A percentile compares a stretch with the other conserved stretches of the same genome.
Evolutionary conservation across 768 basidiomycete species (phyloP).

Genomic region (Leccinum obscurum): DNA sequence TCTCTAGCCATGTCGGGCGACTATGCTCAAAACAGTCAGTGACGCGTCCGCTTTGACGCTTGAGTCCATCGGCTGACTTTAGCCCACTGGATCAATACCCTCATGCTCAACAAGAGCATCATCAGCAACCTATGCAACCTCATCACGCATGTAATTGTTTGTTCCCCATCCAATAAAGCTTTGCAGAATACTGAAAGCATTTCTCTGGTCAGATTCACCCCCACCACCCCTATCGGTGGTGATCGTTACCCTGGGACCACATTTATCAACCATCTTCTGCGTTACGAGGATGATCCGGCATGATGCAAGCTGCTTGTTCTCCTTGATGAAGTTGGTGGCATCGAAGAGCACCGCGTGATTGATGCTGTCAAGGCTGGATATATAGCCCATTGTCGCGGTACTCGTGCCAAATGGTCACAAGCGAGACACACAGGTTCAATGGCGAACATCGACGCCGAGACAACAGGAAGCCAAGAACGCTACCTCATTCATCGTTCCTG

Average conservation of each 20-base stretch:
- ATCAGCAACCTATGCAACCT: conserved; percentile 29
- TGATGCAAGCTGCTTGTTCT: conserved; percentile 96
- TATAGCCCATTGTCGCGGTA: too few species aligned
- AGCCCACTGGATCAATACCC: conserved; percentile 33
- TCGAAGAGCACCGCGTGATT: too few species aligned
- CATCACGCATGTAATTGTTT: conserved; percentile 36
- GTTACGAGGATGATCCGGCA: conserved; percentile 94
- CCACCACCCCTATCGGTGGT: conserved; percentile 68
- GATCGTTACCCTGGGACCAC: conserved; percentile 98
- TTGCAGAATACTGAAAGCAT: conserved; percentile 55
- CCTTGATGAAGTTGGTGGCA: too few species aligned
- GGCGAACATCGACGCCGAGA: too few species aligned
- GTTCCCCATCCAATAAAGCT: conserved; percentile 33
- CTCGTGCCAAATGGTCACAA: too few species aligned
- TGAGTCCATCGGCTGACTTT: conserved; percentile 20
- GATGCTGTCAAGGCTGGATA: too few species aligned
- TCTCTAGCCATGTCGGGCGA: conserved; percentile 44
- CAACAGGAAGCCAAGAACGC: too few species aligned
- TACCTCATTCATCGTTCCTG: too few species aligned
- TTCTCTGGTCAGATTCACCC: conserved; percentile 34
- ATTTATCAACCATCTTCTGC: conserved; percentile 97
- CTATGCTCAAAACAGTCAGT: conserved; percentile 45
- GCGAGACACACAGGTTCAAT: too few species aligned
- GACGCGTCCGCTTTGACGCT: conserved; percentile 12
- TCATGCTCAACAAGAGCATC: conserved; percentile 36